A percentile compares a stretch with the other conserved stretches of the same genome.
These are phyloP conservation scores for Thermothelomyces thermophilus DNA, from an alignment of 2,329 filamentous ascomycete genomes.

Conservation along the genomic window DNA sequence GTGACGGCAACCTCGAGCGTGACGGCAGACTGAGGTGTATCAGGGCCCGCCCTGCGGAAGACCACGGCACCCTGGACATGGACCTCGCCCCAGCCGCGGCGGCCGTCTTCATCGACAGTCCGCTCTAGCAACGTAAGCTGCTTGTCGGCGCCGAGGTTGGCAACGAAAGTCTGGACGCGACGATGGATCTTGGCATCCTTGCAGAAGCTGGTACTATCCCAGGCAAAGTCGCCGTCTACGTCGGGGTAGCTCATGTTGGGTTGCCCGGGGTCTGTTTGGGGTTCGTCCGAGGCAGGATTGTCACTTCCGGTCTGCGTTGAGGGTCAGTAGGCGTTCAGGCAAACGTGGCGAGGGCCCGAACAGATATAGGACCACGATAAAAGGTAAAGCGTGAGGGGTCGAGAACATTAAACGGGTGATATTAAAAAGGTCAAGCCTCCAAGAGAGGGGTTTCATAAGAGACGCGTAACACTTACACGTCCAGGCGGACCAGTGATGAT, in stretches of 20 bases:
- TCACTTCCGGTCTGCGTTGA: constrained; percentile 7
- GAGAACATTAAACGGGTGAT: no score
- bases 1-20: constrained; percentile 42
- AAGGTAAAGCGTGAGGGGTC: background rate
- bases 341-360: background rate
- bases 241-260: constrained; percentile 26
- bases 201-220: constrained; percentile 16
- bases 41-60: constrained; percentile 34
- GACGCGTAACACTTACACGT: constrained; percentile 24
- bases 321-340: background rate
- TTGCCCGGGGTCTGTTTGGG: background rate
- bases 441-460: no score
- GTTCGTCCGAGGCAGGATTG: constrained; percentile 2
- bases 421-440: no score
- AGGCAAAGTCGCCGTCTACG: constrained; percentile 23
- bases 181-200: constrained; percentile 26
- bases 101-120: constrained; percentile 19
- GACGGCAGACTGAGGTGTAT: constrained; percentile 32
- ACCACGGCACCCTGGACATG: constrained; percentile 41
- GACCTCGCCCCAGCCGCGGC: constrained; percentile 28
- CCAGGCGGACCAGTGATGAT: constrained; percentile 24
- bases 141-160: constrained; percentile 33
- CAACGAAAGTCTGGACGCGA: constrained; percentile 26
- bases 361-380: background rate
- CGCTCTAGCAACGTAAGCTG: constrained; percentile 37